Conservation (phyloP, 352 stramenopile species). For the Globisporangium spinosum region DNA sequence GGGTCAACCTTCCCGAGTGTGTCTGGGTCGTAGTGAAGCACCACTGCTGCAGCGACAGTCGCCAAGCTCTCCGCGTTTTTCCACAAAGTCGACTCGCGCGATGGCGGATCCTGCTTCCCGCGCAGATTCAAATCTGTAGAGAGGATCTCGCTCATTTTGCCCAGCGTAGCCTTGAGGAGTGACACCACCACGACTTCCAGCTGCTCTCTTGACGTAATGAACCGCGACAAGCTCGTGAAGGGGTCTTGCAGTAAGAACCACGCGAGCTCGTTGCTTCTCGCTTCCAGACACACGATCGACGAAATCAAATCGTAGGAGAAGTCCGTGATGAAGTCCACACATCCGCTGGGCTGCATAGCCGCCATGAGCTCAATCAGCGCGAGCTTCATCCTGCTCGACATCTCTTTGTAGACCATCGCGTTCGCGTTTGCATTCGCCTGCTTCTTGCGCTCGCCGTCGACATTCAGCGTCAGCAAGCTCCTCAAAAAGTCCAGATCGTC, state of each 20-base stretch:
- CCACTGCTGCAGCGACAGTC: slow-evolving; percentile 65
- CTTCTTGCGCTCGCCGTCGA: slow-evolving; percentile 61
- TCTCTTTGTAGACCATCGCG: slow-evolving; percentile 54
- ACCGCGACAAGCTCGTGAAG: slow-evolving; percentile 66
- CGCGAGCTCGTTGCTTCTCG: slow-evolving; percentile 77
- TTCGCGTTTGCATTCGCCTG: slow-evolving; percentile 46
- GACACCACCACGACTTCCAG: slow-evolving; percentile 69
- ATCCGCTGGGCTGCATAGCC: slow-evolving; percentile 46
- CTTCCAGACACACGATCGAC: slow-evolving; percentile 75
- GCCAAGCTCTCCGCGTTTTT: slow-evolving; percentile 77
- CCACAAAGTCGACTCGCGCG: slow-evolving; percentile 72
- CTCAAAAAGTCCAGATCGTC: slow-evolving; percentile 72
- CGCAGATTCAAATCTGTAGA: slow-evolving; percentile 64
- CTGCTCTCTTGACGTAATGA: slow-evolving; percentile 57
- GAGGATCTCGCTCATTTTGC: slow-evolving; percentile 79
- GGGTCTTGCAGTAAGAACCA: slow-evolving; percentile 80
- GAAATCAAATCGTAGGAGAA: slow-evolving; percentile 79
- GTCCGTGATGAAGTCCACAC: slow-evolving; percentile 65
- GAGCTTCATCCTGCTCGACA: slow-evolving; percentile 70
- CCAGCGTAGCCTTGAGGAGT: slow-evolving; percentile 64
- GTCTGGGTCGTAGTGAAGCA: slow-evolving; percentile 81
- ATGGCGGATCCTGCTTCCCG: slow-evolving; percentile 54
- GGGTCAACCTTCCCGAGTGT: slow-evolving; percentile 58
- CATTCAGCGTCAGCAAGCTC: slow-evolving; percentile 47
- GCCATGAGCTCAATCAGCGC: slow-evolving; percentile 69